Evolutionary conservation across 352 stramenopile species (phyloP).

Genomic region (Phytophthora idaei): DNA sequence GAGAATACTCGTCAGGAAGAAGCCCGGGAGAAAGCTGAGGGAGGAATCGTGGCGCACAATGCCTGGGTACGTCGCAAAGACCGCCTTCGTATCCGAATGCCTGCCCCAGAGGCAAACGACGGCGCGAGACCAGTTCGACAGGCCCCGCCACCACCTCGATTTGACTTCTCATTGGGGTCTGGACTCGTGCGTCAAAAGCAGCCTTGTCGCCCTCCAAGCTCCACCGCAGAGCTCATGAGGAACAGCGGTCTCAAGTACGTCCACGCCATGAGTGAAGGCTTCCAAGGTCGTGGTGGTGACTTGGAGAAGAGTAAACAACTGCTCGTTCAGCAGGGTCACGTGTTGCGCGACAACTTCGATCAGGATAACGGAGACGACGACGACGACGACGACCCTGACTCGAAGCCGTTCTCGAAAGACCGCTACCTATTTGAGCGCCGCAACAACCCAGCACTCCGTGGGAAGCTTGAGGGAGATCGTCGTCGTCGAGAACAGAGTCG

Average conservation of each 20-base stretch:
- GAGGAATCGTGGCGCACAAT: constrained; percentile 74
- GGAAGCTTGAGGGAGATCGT: constrained; percentile 48
- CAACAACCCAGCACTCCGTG: constrained; percentile 64
- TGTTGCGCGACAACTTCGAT: constrained; percentile 80
- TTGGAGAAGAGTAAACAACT: constrained; percentile 80
- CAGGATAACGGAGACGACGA: constrained; percentile 51
- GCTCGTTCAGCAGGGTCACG: constrained; percentile 77
- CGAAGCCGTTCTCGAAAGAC: constrained; percentile 67
- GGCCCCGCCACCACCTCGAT: constrained; percentile 41
- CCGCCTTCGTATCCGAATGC: constrained; percentile 74
- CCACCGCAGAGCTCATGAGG: constrained; percentile 78
- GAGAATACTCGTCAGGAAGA: constrained; percentile 75
- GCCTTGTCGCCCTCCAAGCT: constrained; percentile 63
- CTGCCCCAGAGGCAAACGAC: constrained; percentile 24
- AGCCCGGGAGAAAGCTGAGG: constrained; percentile 70
- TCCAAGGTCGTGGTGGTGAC: constrained; percentile 82
- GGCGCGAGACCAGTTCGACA: constrained; percentile 8
- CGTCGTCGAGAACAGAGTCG: constrained; percentile 67
- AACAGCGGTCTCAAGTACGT: constrained; percentile 83
- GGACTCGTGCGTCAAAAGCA: constrained; percentile 62
- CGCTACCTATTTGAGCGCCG: constrained; percentile 75
- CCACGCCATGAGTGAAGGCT: constrained; percentile 86
- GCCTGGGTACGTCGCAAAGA: constrained; percentile 84
- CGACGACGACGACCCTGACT: constrained; percentile 36
- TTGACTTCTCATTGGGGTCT: constrained; percentile 73